A percentile compares a stretch with the other conserved stretches of the same genome.
These are phyloP conservation scores for Bruguiera parviflora DNA, from an alignment of 345 rosid genomes.

Conservation along the genomic window DNA sequence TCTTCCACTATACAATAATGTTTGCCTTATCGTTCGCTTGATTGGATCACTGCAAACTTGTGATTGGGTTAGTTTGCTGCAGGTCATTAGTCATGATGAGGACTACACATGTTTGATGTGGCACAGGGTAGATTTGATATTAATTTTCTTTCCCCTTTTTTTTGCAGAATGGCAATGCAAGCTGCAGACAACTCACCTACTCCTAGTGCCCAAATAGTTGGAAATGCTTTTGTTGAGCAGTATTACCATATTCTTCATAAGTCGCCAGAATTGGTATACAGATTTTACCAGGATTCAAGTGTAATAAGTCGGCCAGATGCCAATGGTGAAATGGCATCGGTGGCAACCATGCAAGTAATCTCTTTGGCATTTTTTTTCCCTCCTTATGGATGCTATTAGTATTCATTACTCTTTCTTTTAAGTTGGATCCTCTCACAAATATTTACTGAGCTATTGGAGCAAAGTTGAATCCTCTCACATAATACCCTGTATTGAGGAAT, in stretches of 20 bases:
- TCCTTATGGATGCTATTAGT: background rate
- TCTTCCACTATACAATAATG: too few relatives aligned
- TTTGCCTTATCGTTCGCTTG: too few relatives aligned
- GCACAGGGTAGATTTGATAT: background rate
- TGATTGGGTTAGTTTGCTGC: background rate
- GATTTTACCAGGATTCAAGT: conserved; percentile 72
- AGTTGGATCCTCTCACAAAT: too few relatives aligned
- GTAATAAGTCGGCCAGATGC: conserved; percentile 56
- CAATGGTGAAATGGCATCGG: conserved; percentile 49
- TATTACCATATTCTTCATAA: conserved; percentile 72
- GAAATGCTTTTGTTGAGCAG: conserved; percentile 73
- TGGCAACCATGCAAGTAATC: conserved; percentile 64
- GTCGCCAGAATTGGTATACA: conserved; percentile 53
- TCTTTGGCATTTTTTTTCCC: background rate
- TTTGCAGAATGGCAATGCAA: conserved; percentile 22
- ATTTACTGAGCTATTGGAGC: too few relatives aligned
- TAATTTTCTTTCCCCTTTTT: background rate
- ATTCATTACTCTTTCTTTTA: too few relatives aligned
- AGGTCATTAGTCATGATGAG: background rate
- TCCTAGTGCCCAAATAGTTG: conserved; percentile 37
- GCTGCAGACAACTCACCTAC: conserved; percentile 3
- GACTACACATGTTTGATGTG: background rate
- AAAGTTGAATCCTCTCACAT: too few relatives aligned
- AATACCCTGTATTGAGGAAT: too few relatives aligned
- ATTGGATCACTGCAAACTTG: too few relatives aligned